A percentile compares a stretch with the other conserved stretches of the same genome.
phyloP scores from a whole-genome alignment of 208 protist genomes.

The Trypanosoma mega region DNA sequence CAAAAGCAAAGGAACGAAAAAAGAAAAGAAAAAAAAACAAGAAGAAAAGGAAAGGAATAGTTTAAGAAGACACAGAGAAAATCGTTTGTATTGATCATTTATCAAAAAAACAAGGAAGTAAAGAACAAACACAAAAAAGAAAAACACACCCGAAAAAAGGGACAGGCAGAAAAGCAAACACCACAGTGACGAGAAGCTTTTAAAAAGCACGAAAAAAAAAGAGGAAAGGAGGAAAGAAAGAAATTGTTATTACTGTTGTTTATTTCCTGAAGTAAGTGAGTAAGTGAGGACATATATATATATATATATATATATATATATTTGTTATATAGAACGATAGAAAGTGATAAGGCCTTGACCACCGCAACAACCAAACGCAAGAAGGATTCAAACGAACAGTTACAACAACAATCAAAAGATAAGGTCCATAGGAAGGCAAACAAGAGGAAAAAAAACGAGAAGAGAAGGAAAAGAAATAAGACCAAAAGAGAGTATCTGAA shows the following conservation, averaged over 20 bases:
- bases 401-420: conserved; percentile 6
- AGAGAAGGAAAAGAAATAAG: background rate
- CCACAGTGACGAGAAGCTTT: background rate
- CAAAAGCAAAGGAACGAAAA: conserved; percentile 18
- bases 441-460: conserved; percentile 14
- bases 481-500: background rate
- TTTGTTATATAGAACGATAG: no score
- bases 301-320: conserved; percentile 1
- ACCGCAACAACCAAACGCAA: no score
- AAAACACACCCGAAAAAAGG: background rate
- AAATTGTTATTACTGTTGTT: background rate
- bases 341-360: no score
- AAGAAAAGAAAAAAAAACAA: conserved; percentile 6
- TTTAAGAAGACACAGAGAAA: conserved; percentile 43
- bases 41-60: conserved; percentile 31
- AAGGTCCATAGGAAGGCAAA: background rate
- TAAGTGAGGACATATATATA: background rate
- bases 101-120: background rate
- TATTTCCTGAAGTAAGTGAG: background rate
- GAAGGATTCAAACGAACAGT: no score
- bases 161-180: background rate
- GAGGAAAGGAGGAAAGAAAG: background rate
- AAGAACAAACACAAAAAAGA: background rate
- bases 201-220: conserved; percentile 9
- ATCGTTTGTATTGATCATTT: conserved; percentile 4